A percentile compares a stretch with the other conserved stretches of the same genome.
These are phyloP conservation scores for Populus hybrid DNA, from an alignment of 441 rosid species.

Conservation along the genomic window DNA sequence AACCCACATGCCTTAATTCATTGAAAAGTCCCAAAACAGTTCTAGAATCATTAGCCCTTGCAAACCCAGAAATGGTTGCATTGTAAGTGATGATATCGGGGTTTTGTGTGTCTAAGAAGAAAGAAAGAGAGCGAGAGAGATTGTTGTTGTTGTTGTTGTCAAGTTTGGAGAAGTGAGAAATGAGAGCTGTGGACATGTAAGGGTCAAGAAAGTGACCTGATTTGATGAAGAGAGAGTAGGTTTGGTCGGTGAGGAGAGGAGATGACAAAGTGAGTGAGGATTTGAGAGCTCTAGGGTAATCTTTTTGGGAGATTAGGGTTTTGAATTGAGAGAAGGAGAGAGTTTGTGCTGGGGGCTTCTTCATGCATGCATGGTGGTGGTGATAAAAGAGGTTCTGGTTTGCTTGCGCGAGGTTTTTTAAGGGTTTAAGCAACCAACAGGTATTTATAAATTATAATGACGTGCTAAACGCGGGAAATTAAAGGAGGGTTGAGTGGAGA, in stretches of 20 bases:
- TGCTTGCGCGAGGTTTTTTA: neutral
- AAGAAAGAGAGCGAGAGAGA: conserved; percentile 24
- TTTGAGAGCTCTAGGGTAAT: conserved; percentile 26
- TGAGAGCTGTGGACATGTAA: conserved; percentile 31
- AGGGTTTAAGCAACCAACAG: neutral
- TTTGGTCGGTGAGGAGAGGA: conserved; percentile 32
- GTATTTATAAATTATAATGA: neutral
- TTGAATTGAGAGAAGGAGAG: conserved; percentile 13
- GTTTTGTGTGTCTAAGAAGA: conserved; percentile 31
- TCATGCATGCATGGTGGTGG: neutral
- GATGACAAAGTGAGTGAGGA: conserved; percentile 20
- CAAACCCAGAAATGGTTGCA: conserved; percentile 37
- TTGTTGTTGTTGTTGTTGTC: conserved; percentile 2
- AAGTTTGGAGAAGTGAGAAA: conserved; percentile 30
- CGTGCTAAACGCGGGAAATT: neutral
- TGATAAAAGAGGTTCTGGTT: neutral
- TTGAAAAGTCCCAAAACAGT: conserved; percentile 24
- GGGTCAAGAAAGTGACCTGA: conserved; percentile 33
- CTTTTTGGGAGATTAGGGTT: conserved; percentile 20
- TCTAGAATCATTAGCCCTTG: conserved; percentile 17
- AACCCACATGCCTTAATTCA: conserved; percentile 28
- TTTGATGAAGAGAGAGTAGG: conserved; percentile 32
- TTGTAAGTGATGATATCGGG: conserved; percentile 35
- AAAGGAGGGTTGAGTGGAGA: neutral
- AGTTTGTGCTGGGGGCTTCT: conserved; percentile 3